phyloP scores from a whole-genome alignment of 2,329 filamentous ascomycete genomes.

The Penicillium sp. region DNA sequence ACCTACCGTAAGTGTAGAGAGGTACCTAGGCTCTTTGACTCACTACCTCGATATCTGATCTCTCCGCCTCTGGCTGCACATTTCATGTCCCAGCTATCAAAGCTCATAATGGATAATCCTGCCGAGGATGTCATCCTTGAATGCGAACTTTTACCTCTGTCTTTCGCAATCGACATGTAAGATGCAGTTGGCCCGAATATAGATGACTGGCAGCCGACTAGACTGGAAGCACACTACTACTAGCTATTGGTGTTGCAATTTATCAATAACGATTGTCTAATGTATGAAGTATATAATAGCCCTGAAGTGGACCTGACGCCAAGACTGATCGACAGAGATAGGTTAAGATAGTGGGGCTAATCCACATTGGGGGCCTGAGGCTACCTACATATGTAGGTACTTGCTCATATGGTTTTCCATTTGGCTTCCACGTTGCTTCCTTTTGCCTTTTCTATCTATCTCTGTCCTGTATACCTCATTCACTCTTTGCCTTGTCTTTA shows the following conservation, averaged over 20 bases:
- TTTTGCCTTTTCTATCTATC: not conserved
- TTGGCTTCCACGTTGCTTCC: not conserved
- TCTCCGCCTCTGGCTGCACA: not conserved
- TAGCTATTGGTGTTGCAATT: conserved; percentile 47
- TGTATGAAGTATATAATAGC: not conserved
- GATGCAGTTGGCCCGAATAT: conserved; percentile 56
- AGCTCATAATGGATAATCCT: conserved; percentile 15
- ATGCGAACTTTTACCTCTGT: conserved; percentile 30
- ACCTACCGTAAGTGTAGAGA: not conserved
- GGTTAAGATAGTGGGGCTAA: not conserved
- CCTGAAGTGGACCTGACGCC: not conserved
- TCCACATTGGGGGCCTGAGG: not conserved
- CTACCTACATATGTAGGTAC: not conserved
- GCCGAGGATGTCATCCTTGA: conserved; percentile 22
- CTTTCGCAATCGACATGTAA: conserved; percentile 37
- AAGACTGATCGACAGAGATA: not conserved
- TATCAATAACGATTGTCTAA: conserved; percentile 30
- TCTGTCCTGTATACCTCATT: not conserved
- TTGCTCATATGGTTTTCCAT: not conserved
- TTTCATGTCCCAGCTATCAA: not conserved
- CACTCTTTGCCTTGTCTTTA: not conserved
- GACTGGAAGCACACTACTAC: conserved; percentile 57
- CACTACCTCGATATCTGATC: not conserved
- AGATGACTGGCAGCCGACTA: conserved; percentile 58
- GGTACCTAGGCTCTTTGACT: not conserved